Evolutionary conservation across 2,329 filamentous ascomycete species (phyloP).

Genomic region (Claviceps africana): DNA sequence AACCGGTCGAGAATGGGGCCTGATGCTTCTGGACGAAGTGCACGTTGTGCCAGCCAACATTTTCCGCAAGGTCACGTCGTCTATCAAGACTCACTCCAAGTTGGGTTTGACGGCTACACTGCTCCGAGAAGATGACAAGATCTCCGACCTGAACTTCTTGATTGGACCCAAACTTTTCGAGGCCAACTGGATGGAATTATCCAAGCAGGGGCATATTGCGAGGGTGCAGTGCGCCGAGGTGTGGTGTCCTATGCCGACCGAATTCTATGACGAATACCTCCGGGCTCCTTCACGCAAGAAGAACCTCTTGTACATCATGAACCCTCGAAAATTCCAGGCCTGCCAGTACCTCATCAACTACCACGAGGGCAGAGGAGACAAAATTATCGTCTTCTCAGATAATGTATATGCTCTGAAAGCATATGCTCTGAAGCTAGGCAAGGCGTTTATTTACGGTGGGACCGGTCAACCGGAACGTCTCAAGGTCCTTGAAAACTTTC

Average conservation of each 20-base stretch:
- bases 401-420: constrained; percentile 85
- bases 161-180: constrained; percentile 97
- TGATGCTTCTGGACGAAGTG: constrained; percentile 95
- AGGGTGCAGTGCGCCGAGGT: constrained; percentile 96
- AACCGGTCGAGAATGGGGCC: constrained; percentile 78
- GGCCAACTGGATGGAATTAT: constrained; percentile 98
- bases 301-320: constrained; percentile 76
- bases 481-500: constrained; percentile 83
- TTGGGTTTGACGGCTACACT: constrained; percentile 87
- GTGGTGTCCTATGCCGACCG: constrained; percentile 98
- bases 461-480: constrained; percentile 78
- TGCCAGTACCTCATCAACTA: constrained; percentile 98
- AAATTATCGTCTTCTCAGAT: constrained; percentile 96
- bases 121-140: constrained; percentile 94
- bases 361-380: constrained; percentile 86
- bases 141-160: constrained; percentile 89
- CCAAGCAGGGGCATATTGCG: constrained; percentile 91
- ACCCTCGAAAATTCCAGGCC: constrained; percentile 90
- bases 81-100: constrained; percentile 90
- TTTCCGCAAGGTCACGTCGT: constrained; percentile 85
- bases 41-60: constrained; percentile 96
- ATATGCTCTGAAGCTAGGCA: constrained; percentile 71
- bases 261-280: constrained; percentile 94
- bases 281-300: constrained; percentile 42
- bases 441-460: constrained; percentile 82